phyloP scores from a whole-genome alignment of 2,329 filamentous ascomycete species.

The Ceratocystiopsis brevicomis region DNA sequence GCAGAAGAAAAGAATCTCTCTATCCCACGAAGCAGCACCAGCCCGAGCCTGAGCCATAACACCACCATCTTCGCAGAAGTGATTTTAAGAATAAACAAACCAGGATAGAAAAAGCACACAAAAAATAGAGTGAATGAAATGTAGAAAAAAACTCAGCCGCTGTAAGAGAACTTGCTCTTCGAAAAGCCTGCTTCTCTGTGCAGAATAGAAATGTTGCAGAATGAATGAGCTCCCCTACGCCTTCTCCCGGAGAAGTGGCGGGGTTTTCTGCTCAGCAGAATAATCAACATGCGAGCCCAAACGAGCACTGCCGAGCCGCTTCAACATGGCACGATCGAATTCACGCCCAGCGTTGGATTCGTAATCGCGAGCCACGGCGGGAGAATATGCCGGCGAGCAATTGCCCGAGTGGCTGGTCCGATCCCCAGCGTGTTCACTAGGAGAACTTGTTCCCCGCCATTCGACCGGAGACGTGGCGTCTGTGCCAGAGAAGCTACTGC shows the following conservation, averaged over 20 bases:
- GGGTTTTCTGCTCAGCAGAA: neutral
- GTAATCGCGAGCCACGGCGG: slow-evolving; percentile 26
- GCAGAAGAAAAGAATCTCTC: neutral
- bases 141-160: neutral
- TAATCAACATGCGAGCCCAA: neutral
- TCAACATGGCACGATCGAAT: slow-evolving; percentile 37
- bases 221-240: neutral
- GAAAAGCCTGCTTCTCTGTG: too few species aligned
- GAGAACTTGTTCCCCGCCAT: slow-evolving; percentile 14
- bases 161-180: too few species aligned
- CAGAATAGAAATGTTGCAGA: neutral
- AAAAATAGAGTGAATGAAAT: neutral
- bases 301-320: slow-evolving; percentile 17
- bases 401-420: slow-evolving; percentile 21
- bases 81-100: too few species aligned
- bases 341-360: slow-evolving; percentile 19
- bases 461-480: slow-evolving; percentile 16
- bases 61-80: too few species aligned
- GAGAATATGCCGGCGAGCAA: slow-evolving; percentile 24
- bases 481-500: slow-evolving; percentile 15
- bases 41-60: neutral
- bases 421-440: slow-evolving; percentile 13
- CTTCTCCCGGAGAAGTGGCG: neutral
- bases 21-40: slow-evolving; percentile 3
- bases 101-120: neutral